Evolutionary conservation across 2,329 filamentous ascomycete genomes (phyloP).

Genomic region (Fusarium buxicola): DNA sequence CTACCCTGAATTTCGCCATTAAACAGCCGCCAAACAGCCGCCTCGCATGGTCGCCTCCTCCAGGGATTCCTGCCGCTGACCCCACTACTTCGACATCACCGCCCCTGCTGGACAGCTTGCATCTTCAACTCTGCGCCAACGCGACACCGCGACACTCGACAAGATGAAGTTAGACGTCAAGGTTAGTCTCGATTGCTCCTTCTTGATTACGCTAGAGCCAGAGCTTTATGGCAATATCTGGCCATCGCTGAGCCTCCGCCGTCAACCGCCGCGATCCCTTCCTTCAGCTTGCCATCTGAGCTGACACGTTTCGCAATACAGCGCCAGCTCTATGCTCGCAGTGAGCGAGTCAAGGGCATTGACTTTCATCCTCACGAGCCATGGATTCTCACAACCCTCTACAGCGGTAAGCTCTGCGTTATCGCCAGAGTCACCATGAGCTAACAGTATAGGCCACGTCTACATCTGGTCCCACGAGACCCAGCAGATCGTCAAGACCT

Average conservation of each 20-base stretch:
- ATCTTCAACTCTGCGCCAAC: conserved; percentile 44
- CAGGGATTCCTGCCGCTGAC: conserved; percentile 44
- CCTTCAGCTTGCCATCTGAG: conserved; percentile 33
- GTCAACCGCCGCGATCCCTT: conserved; percentile 3
- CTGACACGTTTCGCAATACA: conserved; percentile 47
- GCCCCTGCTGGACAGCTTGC: conserved; percentile 47
- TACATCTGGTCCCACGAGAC: conserved; percentile 99
- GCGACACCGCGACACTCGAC: conserved; percentile 40
- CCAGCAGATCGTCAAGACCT: conserved; percentile 97
- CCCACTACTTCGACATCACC: conserved; percentile 47
- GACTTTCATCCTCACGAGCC: conserved; percentile 97
- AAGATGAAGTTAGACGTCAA: conserved; percentile 59
- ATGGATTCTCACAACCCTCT: conserved; percentile 96
- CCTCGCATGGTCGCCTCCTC: conserved; percentile 43
- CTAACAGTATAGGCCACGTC: conserved; percentile 77
- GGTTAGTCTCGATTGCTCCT: conserved; percentile 45
- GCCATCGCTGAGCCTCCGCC: background rate
- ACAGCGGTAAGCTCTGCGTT: conserved; percentile 76
- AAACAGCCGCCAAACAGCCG: no score
- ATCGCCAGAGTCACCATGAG: background rate
- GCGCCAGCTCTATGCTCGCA: conserved; percentile 74
- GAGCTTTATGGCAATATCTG: background rate
- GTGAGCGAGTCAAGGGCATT: conserved; percentile 95
- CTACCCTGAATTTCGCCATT: no score
- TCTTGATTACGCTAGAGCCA: conserved; percentile 1